These are phyloP conservation scores for Phragmites australis DNA, from an alignment of 176 grass and related monocot genomes.

Conservation along the genomic window DNA sequence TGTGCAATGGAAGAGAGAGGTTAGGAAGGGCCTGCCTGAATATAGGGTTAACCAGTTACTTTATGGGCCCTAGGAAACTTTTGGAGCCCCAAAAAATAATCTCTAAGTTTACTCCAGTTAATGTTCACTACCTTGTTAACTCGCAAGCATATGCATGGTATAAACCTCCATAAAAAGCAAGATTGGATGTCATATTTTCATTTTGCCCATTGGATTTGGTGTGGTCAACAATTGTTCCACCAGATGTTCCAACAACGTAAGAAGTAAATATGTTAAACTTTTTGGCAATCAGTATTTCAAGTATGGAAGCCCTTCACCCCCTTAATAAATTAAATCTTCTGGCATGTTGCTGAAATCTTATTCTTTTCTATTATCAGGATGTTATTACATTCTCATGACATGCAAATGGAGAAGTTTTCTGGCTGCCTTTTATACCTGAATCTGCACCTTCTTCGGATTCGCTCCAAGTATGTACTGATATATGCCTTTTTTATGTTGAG, in stretches of 20 bases:
- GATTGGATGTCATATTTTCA: constrained; percentile 13
- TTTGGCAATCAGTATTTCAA: background rate
- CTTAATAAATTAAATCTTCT: background rate
- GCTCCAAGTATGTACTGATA: background rate
- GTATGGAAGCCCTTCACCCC: background rate
- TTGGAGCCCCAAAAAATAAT: background rate
- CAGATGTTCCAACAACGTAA: background rate
- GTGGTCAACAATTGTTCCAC: background rate
- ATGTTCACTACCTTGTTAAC: background rate
- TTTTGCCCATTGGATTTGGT: background rate
- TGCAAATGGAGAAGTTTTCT: constrained; percentile 34
- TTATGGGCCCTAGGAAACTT: background rate
- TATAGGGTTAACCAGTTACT: background rate
- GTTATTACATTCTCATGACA: constrained; percentile 4
- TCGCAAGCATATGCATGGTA: background rate
- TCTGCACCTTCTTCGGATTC: background rate
- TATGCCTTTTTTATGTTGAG: background rate
- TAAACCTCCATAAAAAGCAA: background rate
- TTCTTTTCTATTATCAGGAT: constrained; percentile 30
- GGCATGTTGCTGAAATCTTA: constrained; percentile 10
- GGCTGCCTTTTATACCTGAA: constrained; percentile 29
- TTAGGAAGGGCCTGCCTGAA: background rate
- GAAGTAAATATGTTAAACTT: background rate
- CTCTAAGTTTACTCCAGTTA: background rate
- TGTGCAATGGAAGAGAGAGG: background rate